Evolutionary conservation across 1,284 basidiomycete genomes (phyloP), one percentile per base, ranked within the genome.

Genomic region (Ceratobasidium sp.): DNA sequence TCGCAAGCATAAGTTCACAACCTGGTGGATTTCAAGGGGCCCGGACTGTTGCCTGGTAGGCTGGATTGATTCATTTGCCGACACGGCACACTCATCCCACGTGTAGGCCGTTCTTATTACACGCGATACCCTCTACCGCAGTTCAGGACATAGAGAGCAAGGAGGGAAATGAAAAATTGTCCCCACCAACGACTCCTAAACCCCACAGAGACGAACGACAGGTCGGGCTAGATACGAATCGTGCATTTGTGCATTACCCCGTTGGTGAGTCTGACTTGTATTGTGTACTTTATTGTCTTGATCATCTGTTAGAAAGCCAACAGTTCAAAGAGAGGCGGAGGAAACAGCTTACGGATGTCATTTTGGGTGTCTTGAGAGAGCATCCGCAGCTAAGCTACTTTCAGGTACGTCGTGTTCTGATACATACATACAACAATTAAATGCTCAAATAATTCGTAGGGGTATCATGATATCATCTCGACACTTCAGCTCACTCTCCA

Each of bases 391-490:
- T 98, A 45, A 87, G 85, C 78, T 98, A 97, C 80, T 98, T 96
- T 77, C 94, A 97, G 82, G 91, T 89, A 73, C 39, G 84, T 28
- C 28, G 36, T 76, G 34, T 26, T 52, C 9, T 39, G 36, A 6
- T 39, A 6, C 36, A 39, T 57, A 21, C 30, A 16, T 12, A 69
- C 14, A 34, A 67, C 48, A 12, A 12, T n/a, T 8, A 18, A 53
- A 18, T 30, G 36, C 10, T 45, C 30, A 39, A 65, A 62, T 69
- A 30, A 30, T 50, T 16, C 43, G 28, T 78, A 94, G 88, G 96
- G 96, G 48, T 97, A 94, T 79, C 96, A 98, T 79, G 96, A 97
- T 78, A 93, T 98, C 57, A 85, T 94, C 36, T 91, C 93, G 0
- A 93, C 97, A 12, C 76, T 97, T 0, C 92, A 92, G 76, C 85